Evolutionary conservation across 129 eudicot species (phyloP).

Genomic region (Flaveria sonorensis): DNA sequence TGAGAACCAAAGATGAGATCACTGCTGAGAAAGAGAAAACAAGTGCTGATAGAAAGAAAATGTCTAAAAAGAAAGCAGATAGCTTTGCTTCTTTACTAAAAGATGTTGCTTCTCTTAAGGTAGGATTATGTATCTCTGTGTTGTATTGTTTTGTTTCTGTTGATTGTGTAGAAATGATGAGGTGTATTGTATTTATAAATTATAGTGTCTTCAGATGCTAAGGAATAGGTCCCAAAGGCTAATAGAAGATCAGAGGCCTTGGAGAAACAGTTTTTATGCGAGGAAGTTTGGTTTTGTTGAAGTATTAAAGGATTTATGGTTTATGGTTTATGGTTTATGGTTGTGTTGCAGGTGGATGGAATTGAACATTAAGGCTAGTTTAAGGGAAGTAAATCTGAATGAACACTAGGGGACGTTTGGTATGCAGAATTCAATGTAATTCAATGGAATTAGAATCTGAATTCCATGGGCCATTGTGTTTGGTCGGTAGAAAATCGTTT

Average conservation of each 20-base stretch:
- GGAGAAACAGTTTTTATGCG: slow-evolving; percentile 55
- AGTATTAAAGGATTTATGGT: background rate
- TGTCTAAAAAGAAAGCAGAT: slow-evolving; percentile 53
- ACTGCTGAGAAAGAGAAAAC: slow-evolving; percentile 52
- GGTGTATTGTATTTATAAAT: slow-evolving; percentile 24
- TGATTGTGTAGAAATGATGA: background rate
- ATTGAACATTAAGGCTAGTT: too few species aligned
- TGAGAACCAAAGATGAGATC: slow-evolving; percentile 53
- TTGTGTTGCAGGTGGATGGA: too few species aligned
- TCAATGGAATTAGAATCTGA: too few species aligned
- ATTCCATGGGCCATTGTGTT: too few species aligned
- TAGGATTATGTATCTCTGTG: slow-evolving; percentile 8
- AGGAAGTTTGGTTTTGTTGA: background rate
- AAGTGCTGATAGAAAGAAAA: slow-evolving; percentile 47
- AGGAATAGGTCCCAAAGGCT: slow-evolving; percentile 60
- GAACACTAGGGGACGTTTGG: too few species aligned
- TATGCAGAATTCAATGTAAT: too few species aligned
- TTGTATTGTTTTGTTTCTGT: background rate
- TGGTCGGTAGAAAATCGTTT: too few species aligned
- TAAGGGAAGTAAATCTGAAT: too few species aligned
- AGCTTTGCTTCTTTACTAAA: slow-evolving; percentile 47
- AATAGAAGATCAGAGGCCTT: slow-evolving; percentile 48
- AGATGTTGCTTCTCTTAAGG: slow-evolving; percentile 57
- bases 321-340: too few species aligned
- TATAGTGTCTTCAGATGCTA: slow-evolving; percentile 55